Evolutionary conservation across 1,284 basidiomycete genomes (phyloP).

Genomic region (Wolfiporia cocos): DNA sequence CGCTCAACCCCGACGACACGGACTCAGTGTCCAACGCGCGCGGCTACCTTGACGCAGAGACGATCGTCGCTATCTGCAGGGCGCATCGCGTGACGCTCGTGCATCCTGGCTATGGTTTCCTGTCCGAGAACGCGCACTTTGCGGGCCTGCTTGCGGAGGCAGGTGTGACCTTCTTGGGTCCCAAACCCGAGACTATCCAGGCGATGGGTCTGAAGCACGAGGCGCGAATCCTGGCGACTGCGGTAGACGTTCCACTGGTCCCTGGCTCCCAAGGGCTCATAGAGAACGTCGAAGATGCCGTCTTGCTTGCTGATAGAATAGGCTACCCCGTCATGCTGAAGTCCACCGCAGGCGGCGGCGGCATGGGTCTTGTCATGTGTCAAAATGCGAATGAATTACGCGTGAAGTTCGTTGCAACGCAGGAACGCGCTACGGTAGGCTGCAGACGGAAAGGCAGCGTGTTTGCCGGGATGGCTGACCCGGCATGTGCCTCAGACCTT

Average conservation of each 20-base stretch:
- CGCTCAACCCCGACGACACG: conserved; percentile 23
- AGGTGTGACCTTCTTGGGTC: conserved; percentile 59
- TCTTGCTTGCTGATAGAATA: conserved; percentile 33
- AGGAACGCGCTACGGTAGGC: conserved; percentile 43
- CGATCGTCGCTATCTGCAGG: conserved; percentile 40
- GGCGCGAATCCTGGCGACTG: conserved; percentile 43
- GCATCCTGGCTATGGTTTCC: conserved; percentile 65
- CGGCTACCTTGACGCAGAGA: conserved; percentile 37
- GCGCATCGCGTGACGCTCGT: conserved; percentile 45
- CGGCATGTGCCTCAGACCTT: conserved; percentile 5
- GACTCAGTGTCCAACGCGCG: conserved; percentile 18
- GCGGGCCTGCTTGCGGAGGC: conserved; percentile 38
- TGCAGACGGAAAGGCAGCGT: too few species aligned
- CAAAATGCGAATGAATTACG: conserved; percentile 34
- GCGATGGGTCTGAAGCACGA: conserved; percentile 62
- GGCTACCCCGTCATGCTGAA: conserved; percentile 68
- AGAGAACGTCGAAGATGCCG: conserved; percentile 36
- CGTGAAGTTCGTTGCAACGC: conserved; percentile 32
- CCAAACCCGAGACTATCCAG: conserved; percentile 44
- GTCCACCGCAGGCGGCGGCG: conserved; percentile 67
- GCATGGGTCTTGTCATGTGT: conserved; percentile 65
- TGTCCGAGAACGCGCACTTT: conserved; percentile 61
- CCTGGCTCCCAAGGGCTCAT: conserved; percentile 51
- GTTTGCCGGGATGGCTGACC: conserved; percentile 8
- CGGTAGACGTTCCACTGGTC: conserved; percentile 47